Base-by-base conservation (phyloP, 345 rosid genomes). In the Passiflora organensis region DNA sequence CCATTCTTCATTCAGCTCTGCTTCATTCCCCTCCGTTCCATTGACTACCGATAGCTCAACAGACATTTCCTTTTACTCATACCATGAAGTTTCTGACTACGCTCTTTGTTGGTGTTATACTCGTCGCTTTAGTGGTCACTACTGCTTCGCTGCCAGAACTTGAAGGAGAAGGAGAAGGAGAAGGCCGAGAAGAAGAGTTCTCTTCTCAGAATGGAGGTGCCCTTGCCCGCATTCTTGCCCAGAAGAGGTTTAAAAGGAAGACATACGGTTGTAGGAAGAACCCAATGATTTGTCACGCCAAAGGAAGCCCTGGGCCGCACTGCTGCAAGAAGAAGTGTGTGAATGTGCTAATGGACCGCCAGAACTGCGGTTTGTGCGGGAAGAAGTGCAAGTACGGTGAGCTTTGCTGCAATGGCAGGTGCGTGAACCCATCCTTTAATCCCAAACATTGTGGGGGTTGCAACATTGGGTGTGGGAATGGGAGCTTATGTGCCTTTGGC, bases 281-380 rank as follows among this genome's bases (percentile, higher is more conserved):
- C 8, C 67, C 76, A 0, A 24, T 36, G 17, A 36, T 58, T 25
- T 68, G 76, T 37, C 51, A 6, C 11, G 54, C 39, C 1, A 56
- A 59, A 60, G 82, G 75, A 32, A 70, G 76, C 44, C 76, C 64
- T 17, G 69, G 79, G 36, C 63, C 69, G 6, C 10, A 59, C 15
- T 77, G 78, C 45, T 74, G 79, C 63, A 59, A 51, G 50, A 68
- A 70, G 53, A 76, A 58, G 62, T 61, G 81, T 32, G 79, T 76
- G 0, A 44, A 74, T 36, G 17, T 51, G 25, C 38, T n/a, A 1
- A 54, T 9, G 5, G 76, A 76, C 25, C 50, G 65, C 6, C 34
- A 39, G 3, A 76, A 80, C 18, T 74, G 82, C 15, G 80, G 80
- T 1, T 58, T 36, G 20, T 74, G 80, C 6, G 76, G 82, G 9